These are phyloP conservation scores for Trichoderma koningiopsis DNA, from an alignment of 2,329 filamentous ascomycete genomes.

Conservation along the genomic window DNA sequence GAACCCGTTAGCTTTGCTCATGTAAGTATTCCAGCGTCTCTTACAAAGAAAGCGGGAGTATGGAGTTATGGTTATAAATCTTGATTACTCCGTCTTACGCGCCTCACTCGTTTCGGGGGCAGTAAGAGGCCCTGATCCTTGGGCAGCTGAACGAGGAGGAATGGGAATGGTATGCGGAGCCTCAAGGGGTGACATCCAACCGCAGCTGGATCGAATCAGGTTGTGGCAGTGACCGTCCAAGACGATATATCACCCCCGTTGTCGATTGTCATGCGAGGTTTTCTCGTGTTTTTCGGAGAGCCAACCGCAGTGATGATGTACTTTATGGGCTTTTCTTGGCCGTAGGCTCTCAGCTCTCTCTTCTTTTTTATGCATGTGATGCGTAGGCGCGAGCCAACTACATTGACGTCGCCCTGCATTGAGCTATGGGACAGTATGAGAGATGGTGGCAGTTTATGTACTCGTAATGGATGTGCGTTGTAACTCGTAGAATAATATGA, in stretches of 20 bases:
- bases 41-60: too few relatives aligned
- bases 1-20: too few relatives aligned
- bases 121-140: neutral
- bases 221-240: neutral
- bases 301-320: neutral
- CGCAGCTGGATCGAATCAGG: neutral
- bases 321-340: neutral
- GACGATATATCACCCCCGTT: neutral
- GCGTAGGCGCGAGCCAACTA: neutral
- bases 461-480: neutral
- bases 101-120: neutral
- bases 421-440: neutral
- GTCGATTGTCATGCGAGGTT: conserved; percentile 11
- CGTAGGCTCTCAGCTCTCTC: neutral
- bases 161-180: neutral
- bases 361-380: neutral
- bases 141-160: neutral
- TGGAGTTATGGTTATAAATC: neutral
- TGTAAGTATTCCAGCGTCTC: too few relatives aligned
- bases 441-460: neutral
- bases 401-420: neutral
- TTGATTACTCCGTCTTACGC: neutral
- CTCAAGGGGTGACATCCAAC: neutral
- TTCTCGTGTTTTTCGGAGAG: neutral
- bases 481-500: neutral